These are phyloP conservation scores for Solanum corneliomulleri DNA, from an alignment of 257 asterid genomes.

Conservation along the genomic window DNA sequence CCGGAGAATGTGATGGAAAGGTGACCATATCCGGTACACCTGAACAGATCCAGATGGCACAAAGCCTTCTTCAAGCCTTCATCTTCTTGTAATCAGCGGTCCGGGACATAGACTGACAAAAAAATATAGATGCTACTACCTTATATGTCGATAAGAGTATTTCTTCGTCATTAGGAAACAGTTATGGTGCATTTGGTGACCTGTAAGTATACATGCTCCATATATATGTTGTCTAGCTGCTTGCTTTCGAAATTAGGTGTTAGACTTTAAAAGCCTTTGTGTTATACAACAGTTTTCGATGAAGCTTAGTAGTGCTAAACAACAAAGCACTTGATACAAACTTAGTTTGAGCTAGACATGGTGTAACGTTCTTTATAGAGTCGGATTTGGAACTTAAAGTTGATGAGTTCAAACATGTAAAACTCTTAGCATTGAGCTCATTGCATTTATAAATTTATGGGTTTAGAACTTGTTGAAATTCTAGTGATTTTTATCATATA, in stretches of 20 bases:
- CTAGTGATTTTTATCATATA: neutral
- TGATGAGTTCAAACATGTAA: neutral
- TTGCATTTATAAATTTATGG: neutral
- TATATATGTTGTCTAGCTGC: neutral
- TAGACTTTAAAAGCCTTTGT: neutral
- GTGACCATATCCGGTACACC: slow-evolving; percentile 38
- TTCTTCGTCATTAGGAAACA: neutral
- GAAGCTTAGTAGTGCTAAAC: neutral
- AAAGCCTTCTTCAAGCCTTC: slow-evolving; percentile 47
- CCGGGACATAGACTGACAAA: neutral
- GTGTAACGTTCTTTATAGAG: neutral
- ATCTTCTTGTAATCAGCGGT: slow-evolving; percentile 4
- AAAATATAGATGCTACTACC: neutral
- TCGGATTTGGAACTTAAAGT: neutral
- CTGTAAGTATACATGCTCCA: neutral
- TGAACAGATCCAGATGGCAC: slow-evolving; percentile 29
- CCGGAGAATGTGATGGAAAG: slow-evolving; percentile 31
- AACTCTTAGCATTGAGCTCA: neutral
- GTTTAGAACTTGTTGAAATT: neutral
- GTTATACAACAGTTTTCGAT: neutral
- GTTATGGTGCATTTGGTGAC: neutral
- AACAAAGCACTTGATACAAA: neutral
- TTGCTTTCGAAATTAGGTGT: neutral
- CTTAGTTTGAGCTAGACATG: neutral
- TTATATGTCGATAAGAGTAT: neutral